Conservation (phyloP, 805 yeast genomes). For the Ogataea angusta region DNA sequence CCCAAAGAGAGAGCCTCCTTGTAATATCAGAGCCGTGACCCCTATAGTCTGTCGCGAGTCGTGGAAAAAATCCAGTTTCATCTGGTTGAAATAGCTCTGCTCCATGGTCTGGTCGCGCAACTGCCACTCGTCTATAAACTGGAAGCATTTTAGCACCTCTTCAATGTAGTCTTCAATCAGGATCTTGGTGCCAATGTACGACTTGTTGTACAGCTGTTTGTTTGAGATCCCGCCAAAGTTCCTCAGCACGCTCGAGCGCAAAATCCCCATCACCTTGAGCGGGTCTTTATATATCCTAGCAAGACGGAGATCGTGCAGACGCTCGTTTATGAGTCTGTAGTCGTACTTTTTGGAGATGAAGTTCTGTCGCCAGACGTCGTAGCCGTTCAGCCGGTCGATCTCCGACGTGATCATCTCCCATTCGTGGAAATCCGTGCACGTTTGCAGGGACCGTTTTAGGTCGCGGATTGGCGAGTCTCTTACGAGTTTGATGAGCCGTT, state of each 20-base stretch:
- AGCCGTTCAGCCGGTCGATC: conserved; percentile 51
- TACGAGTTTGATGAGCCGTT: conserved; percentile 21
- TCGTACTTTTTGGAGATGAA: conserved; percentile 81
- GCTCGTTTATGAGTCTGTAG: conserved; percentile 73
- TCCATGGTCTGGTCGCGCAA: conserved; percentile 26
- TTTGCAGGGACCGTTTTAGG: conserved; percentile 29
- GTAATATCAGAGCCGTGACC: conserved; percentile 82
- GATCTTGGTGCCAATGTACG: conserved; percentile 84
- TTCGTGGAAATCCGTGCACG: conserved; percentile 59
- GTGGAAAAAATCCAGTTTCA: conserved; percentile 72
- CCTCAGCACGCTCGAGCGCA: conserved; percentile 80
- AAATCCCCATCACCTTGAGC: conserved; percentile 54
- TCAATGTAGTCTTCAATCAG: conserved; percentile 82
- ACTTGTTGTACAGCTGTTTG: conserved; percentile 70
- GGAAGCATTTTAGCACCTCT: conserved; percentile 69
- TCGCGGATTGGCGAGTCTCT: conserved; percentile 21
- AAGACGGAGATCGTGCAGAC: conserved; percentile 57
- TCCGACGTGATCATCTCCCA: conserved; percentile 59
- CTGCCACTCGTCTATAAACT: conserved; percentile 49
- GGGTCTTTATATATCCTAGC: conserved; percentile 63
- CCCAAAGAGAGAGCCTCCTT: conserved; percentile 95
- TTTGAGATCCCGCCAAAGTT: conserved; percentile 91
- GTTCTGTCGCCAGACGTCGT: conserved; percentile 74
- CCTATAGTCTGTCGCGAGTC: conserved; percentile 88
- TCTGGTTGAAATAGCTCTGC: conserved; percentile 49